A percentile compares a stretch with the other conserved stretches of the same genome.
phyloP scores from a whole-genome alignment of 164 flowering plant genomes.

The Nelumbo lutea region DNA sequence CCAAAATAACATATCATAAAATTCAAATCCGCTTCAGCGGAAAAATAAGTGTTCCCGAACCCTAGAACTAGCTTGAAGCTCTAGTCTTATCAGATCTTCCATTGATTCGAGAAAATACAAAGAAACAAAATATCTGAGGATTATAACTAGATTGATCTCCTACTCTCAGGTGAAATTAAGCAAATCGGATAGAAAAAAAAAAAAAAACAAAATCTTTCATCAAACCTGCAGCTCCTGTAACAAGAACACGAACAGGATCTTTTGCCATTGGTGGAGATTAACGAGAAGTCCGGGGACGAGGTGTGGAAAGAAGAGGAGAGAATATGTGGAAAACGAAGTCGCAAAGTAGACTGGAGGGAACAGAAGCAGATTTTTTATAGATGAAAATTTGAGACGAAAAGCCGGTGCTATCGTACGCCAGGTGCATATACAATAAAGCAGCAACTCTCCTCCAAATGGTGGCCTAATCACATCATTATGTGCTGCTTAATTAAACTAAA shows the following conservation, averaged over 20 bases:
- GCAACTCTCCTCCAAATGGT: neutral
- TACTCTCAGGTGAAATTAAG: neutral
- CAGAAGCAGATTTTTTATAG: too few relatives aligned
- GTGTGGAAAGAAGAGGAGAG: neutral
- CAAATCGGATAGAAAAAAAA: slow-evolving; percentile 8
- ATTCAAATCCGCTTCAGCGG: too few relatives aligned
- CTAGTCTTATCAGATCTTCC: neutral
- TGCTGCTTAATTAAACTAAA: too few relatives aligned
- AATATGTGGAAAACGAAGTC: too few relatives aligned
- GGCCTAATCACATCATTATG: too few relatives aligned
- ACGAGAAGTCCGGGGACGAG: neutral
- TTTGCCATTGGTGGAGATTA: slow-evolving; percentile 54
- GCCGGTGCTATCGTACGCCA: too few relatives aligned
- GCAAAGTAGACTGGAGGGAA: too few relatives aligned
- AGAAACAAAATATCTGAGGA: neutral
- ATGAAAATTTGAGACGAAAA: too few relatives aligned
- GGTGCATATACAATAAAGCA: neutral
- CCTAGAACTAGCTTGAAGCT: neutral
- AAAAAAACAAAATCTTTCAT: neutral
- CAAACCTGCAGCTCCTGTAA: slow-evolving; percentile 88
- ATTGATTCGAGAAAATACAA: too few relatives aligned
- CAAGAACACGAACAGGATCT: slow-evolving; percentile 80
- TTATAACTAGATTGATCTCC: neutral
- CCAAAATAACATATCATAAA: neutral
- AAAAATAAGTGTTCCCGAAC: neutral